Evolutionary conservation across 2,329 filamentous ascomycete species (phyloP), one percentile per base, ranked within the genome.

Genomic region (Periconia sp.): DNA sequence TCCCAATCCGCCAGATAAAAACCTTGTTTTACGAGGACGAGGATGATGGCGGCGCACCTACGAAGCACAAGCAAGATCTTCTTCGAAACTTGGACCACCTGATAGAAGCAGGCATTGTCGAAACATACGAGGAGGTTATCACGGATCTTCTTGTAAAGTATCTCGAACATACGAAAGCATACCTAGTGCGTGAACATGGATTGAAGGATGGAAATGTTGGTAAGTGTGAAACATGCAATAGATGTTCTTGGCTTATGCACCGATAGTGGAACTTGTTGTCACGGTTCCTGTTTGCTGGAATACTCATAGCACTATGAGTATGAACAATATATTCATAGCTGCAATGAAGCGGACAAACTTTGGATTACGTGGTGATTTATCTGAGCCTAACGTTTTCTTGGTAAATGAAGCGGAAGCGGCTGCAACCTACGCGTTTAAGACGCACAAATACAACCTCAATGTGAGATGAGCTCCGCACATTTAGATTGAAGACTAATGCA

Each of bases 321-420:
- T 56, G 36, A 37, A 26, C 3, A 23, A 33, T 1, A 43, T 40
- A 13, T 11, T 57, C 1, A 37, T 45, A 21, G 15, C 21, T 7
- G 52, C 54, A 0, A 50, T 57, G 47, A 32, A 32, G 10, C 22
- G 36, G 7, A 25, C 16, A 3, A 8, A 30, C 9, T 41, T 41
- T 12, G 46, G 52, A 9, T 43, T 49, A n/a, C 36, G 24, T 1
- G 25, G 47, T 17, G 36, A 36, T 7, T 5, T 25, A 11, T 26
- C 21, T 3, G 28, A 33, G 10, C 33, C 30, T 35, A 46, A 47
- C 12, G 13, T 56, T 2, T 57, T 57, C 15, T 40, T 57, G 30
- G 52, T 54, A 1, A 47, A 55, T 15, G 54, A 59, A 33, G 47
- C 54, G 9, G 56, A 59, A 30, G 54, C 56, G 2, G 45, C 49